phyloP scores from a whole-genome alignment of 208 protist species.

The Trypanosoma rangeli region DNA sequence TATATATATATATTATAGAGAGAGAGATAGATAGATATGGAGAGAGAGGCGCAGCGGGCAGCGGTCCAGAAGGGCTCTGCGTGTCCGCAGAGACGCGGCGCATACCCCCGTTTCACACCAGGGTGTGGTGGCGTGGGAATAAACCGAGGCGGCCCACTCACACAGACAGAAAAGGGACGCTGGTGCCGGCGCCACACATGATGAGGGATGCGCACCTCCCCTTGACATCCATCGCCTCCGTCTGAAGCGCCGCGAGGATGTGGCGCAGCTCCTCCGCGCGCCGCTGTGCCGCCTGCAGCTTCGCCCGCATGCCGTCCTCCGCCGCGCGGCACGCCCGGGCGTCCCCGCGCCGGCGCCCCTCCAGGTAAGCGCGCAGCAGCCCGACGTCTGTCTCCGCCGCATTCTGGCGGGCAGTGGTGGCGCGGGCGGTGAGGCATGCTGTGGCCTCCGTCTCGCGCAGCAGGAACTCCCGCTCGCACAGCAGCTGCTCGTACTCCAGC shows the following conservation, averaged over 20 bases:
- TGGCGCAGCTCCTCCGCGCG: slow-evolving; percentile 37
- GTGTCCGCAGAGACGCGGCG: too few species aligned
- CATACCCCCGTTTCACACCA: too few species aligned
- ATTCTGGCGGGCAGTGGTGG: slow-evolving; percentile 47
- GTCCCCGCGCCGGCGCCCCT: slow-evolving; percentile 35
- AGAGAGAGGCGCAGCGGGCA: too few species aligned
- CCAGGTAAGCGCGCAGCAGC: slow-evolving; percentile 47
- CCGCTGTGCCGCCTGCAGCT: slow-evolving; percentile 19
- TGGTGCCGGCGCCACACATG: slow-evolving; percentile 6
- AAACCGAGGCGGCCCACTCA: too few species aligned
- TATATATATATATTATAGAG: too few species aligned
- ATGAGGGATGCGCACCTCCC: slow-evolving; percentile 26
- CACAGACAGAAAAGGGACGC: slow-evolving; percentile 19
- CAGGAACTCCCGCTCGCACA: slow-evolving; percentile 48
- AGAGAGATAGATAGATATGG: too few species aligned
- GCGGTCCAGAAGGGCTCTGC: too few species aligned
- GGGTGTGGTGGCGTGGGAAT: too few species aligned
- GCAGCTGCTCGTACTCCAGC: slow-evolving; percentile 48
- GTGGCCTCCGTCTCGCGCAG: slow-evolving; percentile 32
- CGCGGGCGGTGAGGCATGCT: slow-evolving; percentile 43
- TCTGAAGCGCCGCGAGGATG: slow-evolving; percentile 45
- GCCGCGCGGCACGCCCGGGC: slow-evolving; percentile 32
- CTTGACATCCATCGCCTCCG: slow-evolving; percentile 34
- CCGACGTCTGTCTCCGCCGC: slow-evolving; percentile 39
- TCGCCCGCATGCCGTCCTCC: slow-evolving; percentile 39